These are phyloP conservation scores for Lachnellula willkommii DNA, from an alignment of 2,329 filamentous ascomycete genomes.

Conservation along the genomic window DNA sequence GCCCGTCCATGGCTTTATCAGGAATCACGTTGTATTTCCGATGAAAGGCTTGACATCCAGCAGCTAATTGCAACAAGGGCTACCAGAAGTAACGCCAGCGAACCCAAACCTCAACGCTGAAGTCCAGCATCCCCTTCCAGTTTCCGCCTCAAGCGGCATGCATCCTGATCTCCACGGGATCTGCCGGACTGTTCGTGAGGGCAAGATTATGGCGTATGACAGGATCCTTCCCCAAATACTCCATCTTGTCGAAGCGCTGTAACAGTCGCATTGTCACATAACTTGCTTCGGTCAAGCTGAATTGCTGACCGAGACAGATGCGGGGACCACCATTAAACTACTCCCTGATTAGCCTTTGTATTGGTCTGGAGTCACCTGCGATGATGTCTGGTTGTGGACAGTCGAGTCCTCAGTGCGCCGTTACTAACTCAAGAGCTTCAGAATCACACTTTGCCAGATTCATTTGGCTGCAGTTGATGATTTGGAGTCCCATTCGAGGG, in stretches of 20 bases:
- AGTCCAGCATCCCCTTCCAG: too few species aligned
- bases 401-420: too few species aligned
- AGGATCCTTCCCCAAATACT: constrained; percentile 29
- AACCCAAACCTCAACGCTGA: too few species aligned
- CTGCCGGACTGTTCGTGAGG: constrained; percentile 28
- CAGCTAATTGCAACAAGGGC: too few species aligned
- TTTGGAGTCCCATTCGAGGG: too few species aligned
- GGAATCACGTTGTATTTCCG: too few species aligned
- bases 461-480: too few species aligned
- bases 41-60: too few species aligned
- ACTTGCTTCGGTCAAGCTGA: constrained; percentile 33
- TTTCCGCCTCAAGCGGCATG: constrained; percentile 22
- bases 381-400: neutral
- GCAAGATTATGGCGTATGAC: constrained; percentile 27
- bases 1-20: too few species aligned
- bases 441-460: too few species aligned
- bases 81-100: too few species aligned
- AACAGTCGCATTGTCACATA: constrained; percentile 33
- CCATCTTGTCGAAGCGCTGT: constrained; percentile 32
- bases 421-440: too few species aligned
- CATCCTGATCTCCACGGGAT: constrained; percentile 32
- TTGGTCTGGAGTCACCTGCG: neutral
- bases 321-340: constrained; percentile 36
- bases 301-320: constrained; percentile 36
- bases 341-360: neutral